Conservation (phyloP, 352 stramenopile genomes). For the Phytophthora constricta region DNA sequence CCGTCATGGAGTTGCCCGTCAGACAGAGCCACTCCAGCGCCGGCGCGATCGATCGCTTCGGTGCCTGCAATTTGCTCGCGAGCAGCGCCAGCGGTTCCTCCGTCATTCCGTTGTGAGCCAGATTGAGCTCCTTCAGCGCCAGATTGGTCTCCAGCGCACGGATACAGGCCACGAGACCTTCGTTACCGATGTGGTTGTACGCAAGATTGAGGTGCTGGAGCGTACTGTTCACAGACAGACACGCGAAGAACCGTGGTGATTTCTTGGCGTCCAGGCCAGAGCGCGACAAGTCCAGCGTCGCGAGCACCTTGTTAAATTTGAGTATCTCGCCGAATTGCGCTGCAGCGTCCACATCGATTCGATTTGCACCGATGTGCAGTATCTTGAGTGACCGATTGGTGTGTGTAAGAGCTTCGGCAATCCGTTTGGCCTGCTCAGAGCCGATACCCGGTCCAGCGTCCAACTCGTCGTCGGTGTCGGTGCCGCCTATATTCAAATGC, state of each 20-base stretch:
- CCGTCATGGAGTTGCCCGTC: conserved; percentile 66
- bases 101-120: conserved; percentile 77
- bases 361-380: conserved; percentile 68
- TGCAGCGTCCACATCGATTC: conserved; percentile 63
- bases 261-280: conserved; percentile 66
- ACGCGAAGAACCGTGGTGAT: conserved; percentile 70
- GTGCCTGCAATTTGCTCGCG: conserved; percentile 38
- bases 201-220: conserved; percentile 61
- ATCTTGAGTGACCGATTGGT: conserved; percentile 58
- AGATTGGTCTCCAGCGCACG: conserved; percentile 62
- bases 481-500: conserved; percentile 71
- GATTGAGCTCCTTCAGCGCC: conserved; percentile 68
- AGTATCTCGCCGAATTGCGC: conserved; percentile 60
- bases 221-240: conserved; percentile 62
- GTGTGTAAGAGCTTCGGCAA: conserved; percentile 52
- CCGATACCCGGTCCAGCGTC: conserved; percentile 54
- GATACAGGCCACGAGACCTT: conserved; percentile 70
- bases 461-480: conserved; percentile 58
- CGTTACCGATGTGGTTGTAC: conserved; percentile 76
- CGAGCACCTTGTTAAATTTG: conserved; percentile 54
- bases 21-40: conserved; percentile 64
- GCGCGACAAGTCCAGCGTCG: conserved; percentile 71
- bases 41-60: conserved; percentile 25
- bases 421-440: conserved; percentile 46
- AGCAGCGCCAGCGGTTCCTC: conserved; percentile 72